Evolutionary conservation across 352 stramenopile genomes (phyloP), one percentile per base, ranked within the genome.

Genomic region (Phytophthora quininea): DNA sequence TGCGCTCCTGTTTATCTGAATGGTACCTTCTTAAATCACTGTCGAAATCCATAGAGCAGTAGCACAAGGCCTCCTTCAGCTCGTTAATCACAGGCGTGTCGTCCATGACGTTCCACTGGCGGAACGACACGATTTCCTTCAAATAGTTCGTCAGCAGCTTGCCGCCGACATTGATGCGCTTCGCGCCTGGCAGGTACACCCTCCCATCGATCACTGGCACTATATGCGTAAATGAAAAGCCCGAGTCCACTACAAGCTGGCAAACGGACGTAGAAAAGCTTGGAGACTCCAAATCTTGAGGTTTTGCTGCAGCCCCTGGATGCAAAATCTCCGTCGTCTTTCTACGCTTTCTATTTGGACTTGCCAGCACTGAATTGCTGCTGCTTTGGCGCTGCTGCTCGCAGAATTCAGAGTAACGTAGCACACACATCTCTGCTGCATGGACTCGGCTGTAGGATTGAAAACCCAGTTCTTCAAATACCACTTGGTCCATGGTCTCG

Each of bases 51-150:
- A 93, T 62, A 1, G 90, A 96, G 54, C 97, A 89, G 69, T 93
- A 98, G 57, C 89, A 97, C 4, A 98, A 63, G 30, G 90, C 58
- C 64, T 98, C 84, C 62, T 98, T 98, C 4, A 97, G 79, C 49
- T 93, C 74, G 52, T 93, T 89, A 35, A 93, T 85, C 19, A 93
- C 66, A 8, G 58, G 60, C 29, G 79, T 81, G 35, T 92, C 80
- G 64, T 99, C 95, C 92, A 98, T 98, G 58, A 99, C 90, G 68
- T 99, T 99, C 77, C 88, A 98, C 68, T 99, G 96, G 11, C 97
- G 84, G 67, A 97, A 99, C 10, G 91, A 98, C 8, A 98, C 85
- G 49, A 97, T 86, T 77, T 99, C 96, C 66, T 99, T 98, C 4
- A 98, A 74, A 67, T 98, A 98, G 76, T 99, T 98, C 2, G 96